Conservation (phyloP, 441 rosid genomes). For the Cnidoscolus chayamansa region DNA sequence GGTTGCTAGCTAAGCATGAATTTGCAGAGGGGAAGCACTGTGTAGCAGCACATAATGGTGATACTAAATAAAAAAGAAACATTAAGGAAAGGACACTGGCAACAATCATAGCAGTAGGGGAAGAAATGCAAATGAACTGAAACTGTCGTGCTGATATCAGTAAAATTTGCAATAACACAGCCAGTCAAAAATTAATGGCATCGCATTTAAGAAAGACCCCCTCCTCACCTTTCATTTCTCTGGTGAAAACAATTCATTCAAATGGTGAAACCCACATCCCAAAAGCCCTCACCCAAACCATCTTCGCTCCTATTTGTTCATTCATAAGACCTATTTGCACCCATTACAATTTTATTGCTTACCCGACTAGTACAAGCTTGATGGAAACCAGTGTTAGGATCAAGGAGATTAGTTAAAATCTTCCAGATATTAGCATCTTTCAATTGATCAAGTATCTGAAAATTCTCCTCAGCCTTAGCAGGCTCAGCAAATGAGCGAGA, state of each 20-base stretch:
- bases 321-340: constrained; percentile 13
- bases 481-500: constrained; percentile 89
- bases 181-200: not conserved
- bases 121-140: not conserved
- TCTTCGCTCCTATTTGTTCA: not conserved
- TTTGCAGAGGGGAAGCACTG: not conserved
- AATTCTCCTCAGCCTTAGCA: constrained; percentile 78
- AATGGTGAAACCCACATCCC: not conserved
- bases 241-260: constrained; percentile 6
- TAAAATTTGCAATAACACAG: not conserved
- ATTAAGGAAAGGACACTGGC: not conserved
- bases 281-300: not conserved
- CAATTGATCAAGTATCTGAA: constrained; percentile 88
- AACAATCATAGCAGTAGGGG: not conserved
- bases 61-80: not conserved
- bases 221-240: not conserved
- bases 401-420: constrained; percentile 66
- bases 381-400: constrained; percentile 65
- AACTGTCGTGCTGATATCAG: not conserved
- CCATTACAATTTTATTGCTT: constrained; percentile 31
- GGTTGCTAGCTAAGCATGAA: not conserved
- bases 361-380: constrained; percentile 74
- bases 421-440: constrained; percentile 96
- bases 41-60: not conserved
- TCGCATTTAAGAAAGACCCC: not conserved